Percentiles rank a stretch among this genome's conserved stretches.
phyloP scores from a whole-genome alignment of 345 rosid species.

The Eucalyptus victrix region DNA sequence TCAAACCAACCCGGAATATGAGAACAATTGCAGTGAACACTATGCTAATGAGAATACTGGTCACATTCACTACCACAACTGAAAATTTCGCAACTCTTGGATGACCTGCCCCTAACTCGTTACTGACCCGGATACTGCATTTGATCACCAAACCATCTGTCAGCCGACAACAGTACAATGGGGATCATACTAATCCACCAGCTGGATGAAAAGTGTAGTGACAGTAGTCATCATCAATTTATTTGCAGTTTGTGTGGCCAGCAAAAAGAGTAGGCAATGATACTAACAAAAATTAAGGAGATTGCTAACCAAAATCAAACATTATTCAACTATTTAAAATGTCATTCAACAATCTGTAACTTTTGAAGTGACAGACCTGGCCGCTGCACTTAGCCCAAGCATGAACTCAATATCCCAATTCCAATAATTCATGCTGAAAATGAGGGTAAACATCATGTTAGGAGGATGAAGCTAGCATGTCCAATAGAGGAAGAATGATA shows the following conservation, averaged over 20 bases:
- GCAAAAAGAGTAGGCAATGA: too few species aligned
- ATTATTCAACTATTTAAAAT: neutral
- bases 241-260: too few species aligned
- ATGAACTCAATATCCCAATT: conserved; percentile 79
- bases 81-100: conserved; percentile 61
- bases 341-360: neutral
- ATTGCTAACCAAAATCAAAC: neutral
- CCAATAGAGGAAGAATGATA: neutral
- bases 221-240: too few species aligned
- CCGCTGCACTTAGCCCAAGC: conserved; percentile 67
- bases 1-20: conserved; percentile 34
- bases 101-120: conserved; percentile 83
- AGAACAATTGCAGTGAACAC: conserved; percentile 34
- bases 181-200: neutral
- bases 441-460: neutral
- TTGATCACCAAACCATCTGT: neutral
- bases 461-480: neutral
- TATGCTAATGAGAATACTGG: conserved; percentile 44
- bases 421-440: conserved; percentile 64
- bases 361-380: conserved; percentile 29
- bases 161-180: neutral
- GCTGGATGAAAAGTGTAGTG: neutral
- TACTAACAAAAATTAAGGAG: neutral
- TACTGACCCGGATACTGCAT: conserved; percentile 64
- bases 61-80: conserved; percentile 51